Evolutionary conservation across 345 rosid species (phyloP), one percentile per base, ranked within the genome.

Genomic region (Eucalyptus pumila): DNA sequence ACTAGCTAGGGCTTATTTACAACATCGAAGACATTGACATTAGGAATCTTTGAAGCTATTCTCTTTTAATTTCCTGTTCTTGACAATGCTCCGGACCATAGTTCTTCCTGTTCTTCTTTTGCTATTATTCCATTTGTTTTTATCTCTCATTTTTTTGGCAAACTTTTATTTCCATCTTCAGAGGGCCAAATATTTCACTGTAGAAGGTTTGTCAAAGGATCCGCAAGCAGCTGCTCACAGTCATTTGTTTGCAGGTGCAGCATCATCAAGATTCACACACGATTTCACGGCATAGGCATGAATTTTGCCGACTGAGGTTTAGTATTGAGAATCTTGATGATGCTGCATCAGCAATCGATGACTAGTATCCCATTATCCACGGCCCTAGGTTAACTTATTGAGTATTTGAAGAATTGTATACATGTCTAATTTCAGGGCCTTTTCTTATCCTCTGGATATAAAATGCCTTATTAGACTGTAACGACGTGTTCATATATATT

Each of bases 321-420:
- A 58, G 72, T 86, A 34, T n/a, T 94, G 97, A 91, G 97, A 95
- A 95, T 95, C 97, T 94, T 95, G 97, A 95, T 95, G 97, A 95
- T 95, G 97, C 97, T 94, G 97, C 97, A 94, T 93, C 95, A 56
- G 97, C 94, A 87, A 93, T 89, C 62, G 50, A 94, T 94, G 97
- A 90, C 95, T 95, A 50, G 60, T 37, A 37, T 76, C 14, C 83
- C 83, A n/a, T 86, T 32, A 49, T 49, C 87, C 83, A 76, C 83
- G 23, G 83, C 83, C 83, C 7, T 17, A 69, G 80, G 24, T 76
- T 37, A 40, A 76, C 42, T 37, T 76, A 37, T 37, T 37, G 83
- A 76, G 27, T 21, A 21, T 76, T 21, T 76, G 45, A 76, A 76
- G 83, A 34, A 37, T 45, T 76, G 83, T 19, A 76, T 11, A 37